Percentiles rank a stretch among this genome's conserved stretches.
phyloP scores from a whole-genome alignment of 495 filamentous ascomycete genomes.

The Cudoniella acicularis region DNA sequence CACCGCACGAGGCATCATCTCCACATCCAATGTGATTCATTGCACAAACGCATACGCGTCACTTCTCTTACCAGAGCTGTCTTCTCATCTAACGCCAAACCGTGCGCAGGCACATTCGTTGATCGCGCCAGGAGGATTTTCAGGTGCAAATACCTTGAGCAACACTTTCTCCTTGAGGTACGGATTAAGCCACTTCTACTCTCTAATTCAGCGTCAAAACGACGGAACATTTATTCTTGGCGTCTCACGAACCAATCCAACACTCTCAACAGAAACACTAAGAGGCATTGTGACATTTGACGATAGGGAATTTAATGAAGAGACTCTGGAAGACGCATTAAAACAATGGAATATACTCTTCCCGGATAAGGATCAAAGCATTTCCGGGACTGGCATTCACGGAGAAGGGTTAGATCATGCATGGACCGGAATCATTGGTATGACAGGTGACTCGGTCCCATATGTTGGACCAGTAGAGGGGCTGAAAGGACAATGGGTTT shows the following conservation, averaged over 20 bases:
- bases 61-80: constrained; percentile 24
- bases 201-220: constrained; percentile 20
- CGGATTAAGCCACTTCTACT: constrained; percentile 23
- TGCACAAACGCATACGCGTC: constrained; percentile 31
- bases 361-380: constrained; percentile 4
- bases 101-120: constrained; percentile 29
- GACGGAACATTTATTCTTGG: constrained; percentile 30
- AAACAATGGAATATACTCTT: constrained; percentile 21
- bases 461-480: constrained; percentile 23
- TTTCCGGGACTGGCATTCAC: neutral
- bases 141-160: constrained; percentile 1
- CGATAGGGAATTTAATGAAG: constrained; percentile 22
- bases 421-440: constrained; percentile 32
- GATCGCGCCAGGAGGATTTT: constrained; percentile 22
- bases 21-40: constrained; percentile 23
- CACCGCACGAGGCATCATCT: constrained; percentile 9
- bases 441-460: constrained; percentile 30
- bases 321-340: constrained; percentile 25
- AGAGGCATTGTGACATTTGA: constrained; percentile 11
- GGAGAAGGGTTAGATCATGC: constrained; percentile 26
- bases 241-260: constrained; percentile 24
- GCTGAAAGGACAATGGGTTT: constrained; percentile 27
- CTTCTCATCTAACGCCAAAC: constrained; percentile 21
- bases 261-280: constrained; percentile 14
- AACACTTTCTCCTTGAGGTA: constrained; percentile 29